Evolutionary conservation across 768 basidiomycete species (phyloP).

Genomic region (Exidia glandulosa): DNA sequence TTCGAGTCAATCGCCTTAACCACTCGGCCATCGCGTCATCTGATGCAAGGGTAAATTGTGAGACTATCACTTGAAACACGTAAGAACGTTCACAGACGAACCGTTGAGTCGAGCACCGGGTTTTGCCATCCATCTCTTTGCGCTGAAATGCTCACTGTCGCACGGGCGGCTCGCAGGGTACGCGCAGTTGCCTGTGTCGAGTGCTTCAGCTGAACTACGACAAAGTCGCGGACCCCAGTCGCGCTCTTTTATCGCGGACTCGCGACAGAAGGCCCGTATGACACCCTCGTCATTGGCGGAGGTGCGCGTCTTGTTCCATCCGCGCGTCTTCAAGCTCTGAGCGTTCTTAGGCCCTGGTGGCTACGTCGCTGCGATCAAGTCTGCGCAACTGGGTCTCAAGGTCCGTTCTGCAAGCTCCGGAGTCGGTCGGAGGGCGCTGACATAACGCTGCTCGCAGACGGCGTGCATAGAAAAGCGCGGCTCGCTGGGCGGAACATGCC

Average conservation of each 20-base stretch:
- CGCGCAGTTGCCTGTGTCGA: neutral
- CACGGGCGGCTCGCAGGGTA: neutral
- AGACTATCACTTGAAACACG: too few species aligned
- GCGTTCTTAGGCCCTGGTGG: slow-evolving; percentile 71
- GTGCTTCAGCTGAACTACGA: neutral
- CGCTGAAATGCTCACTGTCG: neutral
- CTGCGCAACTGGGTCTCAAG: slow-evolving; percentile 91
- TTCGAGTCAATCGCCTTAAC: too few species aligned
- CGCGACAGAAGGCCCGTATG: slow-evolving; percentile 70
- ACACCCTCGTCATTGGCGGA: slow-evolving; percentile 91
- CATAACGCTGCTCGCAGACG: slow-evolving; percentile 41
- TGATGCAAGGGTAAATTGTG: too few species aligned
- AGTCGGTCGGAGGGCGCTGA: neutral
- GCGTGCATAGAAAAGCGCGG: slow-evolving; percentile 97
- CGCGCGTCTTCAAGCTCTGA: neutral
- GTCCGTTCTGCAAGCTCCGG: slow-evolving; percentile 28
- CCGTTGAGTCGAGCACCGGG: neutral
- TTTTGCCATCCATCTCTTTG: neutral
- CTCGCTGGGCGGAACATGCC: slow-evolving; percentile 89
- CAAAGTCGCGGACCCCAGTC: neutral
- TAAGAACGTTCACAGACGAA: too few species aligned
- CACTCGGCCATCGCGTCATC: too few species aligned
- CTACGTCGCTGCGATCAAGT: slow-evolving; percentile 97
- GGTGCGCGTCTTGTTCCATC: slow-evolving; percentile 35
- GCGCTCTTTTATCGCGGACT: slow-evolving; percentile 36